Conservation (phyloP, 495 filamentous ascomycete genomes). For the Pseudevernia furfuracea region DNA sequence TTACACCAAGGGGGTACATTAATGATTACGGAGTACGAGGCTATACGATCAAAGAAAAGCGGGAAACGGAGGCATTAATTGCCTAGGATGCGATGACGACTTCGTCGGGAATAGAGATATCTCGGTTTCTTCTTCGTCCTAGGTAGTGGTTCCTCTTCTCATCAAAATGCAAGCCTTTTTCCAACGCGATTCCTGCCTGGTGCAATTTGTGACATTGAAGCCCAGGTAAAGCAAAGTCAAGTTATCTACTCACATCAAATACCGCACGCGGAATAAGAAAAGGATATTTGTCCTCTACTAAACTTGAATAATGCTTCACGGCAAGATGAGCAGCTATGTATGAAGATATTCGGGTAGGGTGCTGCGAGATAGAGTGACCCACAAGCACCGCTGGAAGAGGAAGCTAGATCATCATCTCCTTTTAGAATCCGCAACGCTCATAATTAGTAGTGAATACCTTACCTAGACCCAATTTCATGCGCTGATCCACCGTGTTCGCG, state of each 20-base stretch:
- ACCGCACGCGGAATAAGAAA: too few relatives aligned
- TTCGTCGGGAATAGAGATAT: neutral
- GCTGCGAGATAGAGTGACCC: too few relatives aligned
- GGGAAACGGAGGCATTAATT: neutral
- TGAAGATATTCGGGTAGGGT: too few relatives aligned
- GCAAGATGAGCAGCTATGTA: too few relatives aligned
- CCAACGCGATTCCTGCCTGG: neutral
- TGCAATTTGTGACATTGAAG: neutral
- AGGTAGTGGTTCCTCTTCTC: neutral
- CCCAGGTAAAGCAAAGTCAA: neutral
- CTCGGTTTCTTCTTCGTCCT: neutral
- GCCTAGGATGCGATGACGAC: neutral
- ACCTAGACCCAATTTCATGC: too few relatives aligned
- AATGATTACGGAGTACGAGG: neutral
- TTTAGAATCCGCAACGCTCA: too few relatives aligned
- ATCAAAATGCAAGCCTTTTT: neutral
- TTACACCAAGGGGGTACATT: neutral
- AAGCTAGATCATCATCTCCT: too few relatives aligned
- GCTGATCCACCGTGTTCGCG: neutral
- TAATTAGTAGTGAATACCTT: too few relatives aligned
- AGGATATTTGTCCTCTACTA: too few relatives aligned
- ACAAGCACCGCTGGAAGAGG: too few relatives aligned
- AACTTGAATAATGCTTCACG: too few relatives aligned
- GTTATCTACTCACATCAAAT: too few relatives aligned
- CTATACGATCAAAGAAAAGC: neutral